These are phyloP conservation scores for Tetrapisispora fleetii DNA, from an alignment of 805 yeast species.

Conservation along the genomic window DNA sequence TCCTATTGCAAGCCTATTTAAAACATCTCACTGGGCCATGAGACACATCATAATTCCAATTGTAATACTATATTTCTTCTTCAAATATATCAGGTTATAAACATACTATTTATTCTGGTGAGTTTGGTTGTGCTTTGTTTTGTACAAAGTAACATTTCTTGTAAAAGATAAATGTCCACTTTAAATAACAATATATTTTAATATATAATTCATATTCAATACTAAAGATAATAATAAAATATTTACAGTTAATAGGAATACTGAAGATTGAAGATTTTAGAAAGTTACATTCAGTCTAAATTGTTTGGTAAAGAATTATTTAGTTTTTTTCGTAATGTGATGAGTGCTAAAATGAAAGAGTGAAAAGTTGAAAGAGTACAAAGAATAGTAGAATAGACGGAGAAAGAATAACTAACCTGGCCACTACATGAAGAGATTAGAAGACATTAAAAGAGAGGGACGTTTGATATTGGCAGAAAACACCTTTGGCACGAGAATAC, in stretches of 20 bases:
- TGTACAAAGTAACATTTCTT: neutral
- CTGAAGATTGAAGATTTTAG: neutral
- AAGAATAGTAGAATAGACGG: neutral
- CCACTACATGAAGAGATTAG: no score
- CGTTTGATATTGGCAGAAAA: no score
- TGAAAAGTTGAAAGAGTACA: neutral
- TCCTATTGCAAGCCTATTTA: no score
- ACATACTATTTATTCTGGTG: constrained; percentile 28
- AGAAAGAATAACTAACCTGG: no score
- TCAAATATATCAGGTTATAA: neutral
- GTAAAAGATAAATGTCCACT: neutral
- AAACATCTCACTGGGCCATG: no score
- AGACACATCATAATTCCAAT: neutral
- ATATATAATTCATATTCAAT: neutral
- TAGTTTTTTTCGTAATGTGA: neutral
- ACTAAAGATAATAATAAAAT: neutral
- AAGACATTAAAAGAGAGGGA: no score
- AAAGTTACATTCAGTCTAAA: neutral
- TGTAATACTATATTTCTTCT: neutral
- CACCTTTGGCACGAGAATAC: no score
- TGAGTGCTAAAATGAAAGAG: neutral
- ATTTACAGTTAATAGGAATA: neutral
- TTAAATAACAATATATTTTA: neutral
- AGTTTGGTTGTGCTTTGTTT: constrained; percentile 8
- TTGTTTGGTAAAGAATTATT: neutral